These are phyloP conservation scores for Albugo candida DNA, from an alignment of 352 stramenopile genomes.

Conservation along the genomic window DNA sequence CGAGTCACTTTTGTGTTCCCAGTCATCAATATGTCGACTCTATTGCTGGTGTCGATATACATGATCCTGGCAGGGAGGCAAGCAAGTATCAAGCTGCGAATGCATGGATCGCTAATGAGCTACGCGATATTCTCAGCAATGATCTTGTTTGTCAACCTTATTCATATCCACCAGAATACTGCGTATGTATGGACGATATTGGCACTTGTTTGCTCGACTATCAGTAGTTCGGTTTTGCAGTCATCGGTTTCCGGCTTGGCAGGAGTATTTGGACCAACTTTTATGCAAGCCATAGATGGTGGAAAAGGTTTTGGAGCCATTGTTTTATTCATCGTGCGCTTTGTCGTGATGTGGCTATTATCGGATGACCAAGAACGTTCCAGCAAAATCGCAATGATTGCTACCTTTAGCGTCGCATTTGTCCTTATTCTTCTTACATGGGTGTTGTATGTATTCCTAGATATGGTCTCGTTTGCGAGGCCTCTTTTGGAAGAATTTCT, in stretches of 20 bases:
- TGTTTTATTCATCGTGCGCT: conserved; percentile 37
- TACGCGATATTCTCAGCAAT: conserved; percentile 38
- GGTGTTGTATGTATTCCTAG: conserved; percentile 26
- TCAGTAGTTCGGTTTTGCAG: conserved; percentile 46
- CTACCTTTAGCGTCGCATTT: conserved; percentile 48
- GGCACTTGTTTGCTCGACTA: conserved; percentile 35
- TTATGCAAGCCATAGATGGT: conserved; percentile 59
- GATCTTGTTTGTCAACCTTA: conserved; percentile 38
- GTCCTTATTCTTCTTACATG: conserved; percentile 30
- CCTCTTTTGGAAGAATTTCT: conserved; percentile 42
- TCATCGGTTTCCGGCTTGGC: conserved; percentile 52
- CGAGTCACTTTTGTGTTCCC: conserved; percentile 62
- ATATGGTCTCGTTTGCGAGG: conserved; percentile 33
- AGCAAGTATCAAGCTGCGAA: conserved; percentile 28
- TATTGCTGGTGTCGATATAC: conserved; percentile 57
- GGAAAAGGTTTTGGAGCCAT: conserved; percentile 63
- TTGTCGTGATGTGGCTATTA: conserved; percentile 36
- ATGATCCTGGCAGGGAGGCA: conserved; percentile 58
- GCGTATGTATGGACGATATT: conserved; percentile 41
- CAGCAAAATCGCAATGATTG: conserved; percentile 25
- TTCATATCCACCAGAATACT: conserved; percentile 17
- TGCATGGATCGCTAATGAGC: conserved; percentile 26
- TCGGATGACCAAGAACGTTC: conserved; percentile 1
- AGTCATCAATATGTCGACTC: conserved; percentile 68
- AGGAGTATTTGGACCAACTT: conserved; percentile 54